These are phyloP conservation scores for Apophysomyces trapeziformis DNA, from an alignment of 371 early-diverging fungal species.

Conservation along the genomic window DNA sequence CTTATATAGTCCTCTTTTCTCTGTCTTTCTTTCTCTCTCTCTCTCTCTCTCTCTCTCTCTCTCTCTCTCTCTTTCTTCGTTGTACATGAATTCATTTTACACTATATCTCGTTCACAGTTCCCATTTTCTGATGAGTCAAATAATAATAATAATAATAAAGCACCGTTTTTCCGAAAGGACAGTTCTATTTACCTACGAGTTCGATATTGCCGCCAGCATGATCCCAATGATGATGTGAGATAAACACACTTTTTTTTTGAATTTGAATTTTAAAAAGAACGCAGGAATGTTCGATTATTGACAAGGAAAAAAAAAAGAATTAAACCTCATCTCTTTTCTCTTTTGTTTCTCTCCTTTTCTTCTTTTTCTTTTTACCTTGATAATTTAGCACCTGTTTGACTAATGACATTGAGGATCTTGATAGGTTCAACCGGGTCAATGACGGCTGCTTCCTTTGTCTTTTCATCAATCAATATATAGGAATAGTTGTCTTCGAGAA, in stretches of 20 bases:
- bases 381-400: constrained; percentile 54
- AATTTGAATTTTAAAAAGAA: constrained; percentile 6
- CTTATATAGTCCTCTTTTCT: not conserved
- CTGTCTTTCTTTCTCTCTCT: not conserved
- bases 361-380: constrained; percentile 26
- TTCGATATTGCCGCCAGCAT: constrained; percentile 78
- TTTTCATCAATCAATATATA: constrained; percentile 78
- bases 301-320: constrained; percentile 6
- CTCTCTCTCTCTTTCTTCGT: no score
- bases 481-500: constrained; percentile 57
- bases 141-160: no score
- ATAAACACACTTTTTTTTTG: constrained; percentile 54
- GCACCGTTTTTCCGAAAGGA: constrained; percentile 21
- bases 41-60: no score
- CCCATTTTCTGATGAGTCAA: no score
- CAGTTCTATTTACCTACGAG: constrained; percentile 42
- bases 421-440: constrained; percentile 67
- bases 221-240: constrained; percentile 86
- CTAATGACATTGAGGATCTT: constrained; percentile 51
- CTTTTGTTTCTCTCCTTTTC: no score
- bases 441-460: constrained; percentile 62
- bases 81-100: no score
- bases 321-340: not conserved
- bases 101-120: no score
- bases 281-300: constrained; percentile 6